These are phyloP conservation scores for Aspergillus sp. DNA, from an alignment of 2,329 filamentous ascomycete species.

Conservation along the genomic window DNA sequence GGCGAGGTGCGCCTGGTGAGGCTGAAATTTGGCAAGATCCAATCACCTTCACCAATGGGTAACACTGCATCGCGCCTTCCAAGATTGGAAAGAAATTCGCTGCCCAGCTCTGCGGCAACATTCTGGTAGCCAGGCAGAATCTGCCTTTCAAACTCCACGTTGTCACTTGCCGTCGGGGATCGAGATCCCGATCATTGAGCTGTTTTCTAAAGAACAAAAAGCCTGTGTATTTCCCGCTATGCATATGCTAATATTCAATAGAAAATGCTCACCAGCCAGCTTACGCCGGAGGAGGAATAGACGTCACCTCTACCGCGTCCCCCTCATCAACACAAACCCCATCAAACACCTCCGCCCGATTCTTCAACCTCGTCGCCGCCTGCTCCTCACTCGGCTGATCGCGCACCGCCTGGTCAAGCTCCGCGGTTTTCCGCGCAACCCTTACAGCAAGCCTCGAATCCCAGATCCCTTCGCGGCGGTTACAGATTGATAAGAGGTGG, in stretches of 20 bases:
- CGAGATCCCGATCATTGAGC: too few relatives aligned
- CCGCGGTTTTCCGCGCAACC: slow-evolving; percentile 6
- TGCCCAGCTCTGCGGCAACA: too few relatives aligned
- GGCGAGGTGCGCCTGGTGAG: too few relatives aligned
- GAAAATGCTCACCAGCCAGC: too few relatives aligned
- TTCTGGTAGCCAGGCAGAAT: too few relatives aligned
- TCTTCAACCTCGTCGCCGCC: slow-evolving; percentile 7
- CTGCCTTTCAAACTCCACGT: too few relatives aligned
- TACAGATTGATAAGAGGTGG: slow-evolving; percentile 10
- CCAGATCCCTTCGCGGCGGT: slow-evolving; percentile 21
- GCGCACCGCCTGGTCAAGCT: slow-evolving; percentile 2
- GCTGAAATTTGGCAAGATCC: neutral
- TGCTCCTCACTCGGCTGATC: neutral
- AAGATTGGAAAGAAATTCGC: neutral
- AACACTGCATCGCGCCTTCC: neutral
- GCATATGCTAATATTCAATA: too few relatives aligned
- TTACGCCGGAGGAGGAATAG: too few relatives aligned
- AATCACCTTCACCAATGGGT: neutral
- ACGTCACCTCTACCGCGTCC: neutral
- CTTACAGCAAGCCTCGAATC: slow-evolving; percentile 11
- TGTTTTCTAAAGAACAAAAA: too few relatives aligned
- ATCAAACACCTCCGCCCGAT: slow-evolving; percentile 9
- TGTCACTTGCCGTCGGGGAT: too few relatives aligned
- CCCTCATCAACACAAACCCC: slow-evolving; percentile 10
- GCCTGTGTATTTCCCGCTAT: too few relatives aligned